Percentiles rank a stretch among this genome's conserved stretches.
Conservation (phyloP, 2,329 filamentous ascomycete species). For the Leptographium lundbergii region DNA sequence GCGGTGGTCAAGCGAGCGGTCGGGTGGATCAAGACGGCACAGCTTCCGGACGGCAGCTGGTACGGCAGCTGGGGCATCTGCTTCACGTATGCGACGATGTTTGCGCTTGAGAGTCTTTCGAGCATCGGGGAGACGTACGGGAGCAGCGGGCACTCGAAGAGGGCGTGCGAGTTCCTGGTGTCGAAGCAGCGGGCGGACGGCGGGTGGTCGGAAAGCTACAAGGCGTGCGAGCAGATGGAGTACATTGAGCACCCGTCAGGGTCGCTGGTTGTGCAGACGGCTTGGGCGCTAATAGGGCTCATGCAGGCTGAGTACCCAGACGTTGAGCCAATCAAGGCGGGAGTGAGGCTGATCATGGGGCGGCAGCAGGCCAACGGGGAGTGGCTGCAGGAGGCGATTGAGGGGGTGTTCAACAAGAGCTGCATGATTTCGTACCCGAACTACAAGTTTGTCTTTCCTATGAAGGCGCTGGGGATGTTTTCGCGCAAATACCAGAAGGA, state of each 20-base stretch:
- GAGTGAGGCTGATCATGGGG: conserved; percentile 68
- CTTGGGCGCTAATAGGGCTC: conserved; percentile 74
- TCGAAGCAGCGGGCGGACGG: conserved; percentile 78
- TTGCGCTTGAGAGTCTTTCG: conserved; percentile 76
- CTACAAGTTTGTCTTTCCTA: conserved; percentile 93
- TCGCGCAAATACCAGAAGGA: conserved; percentile 48
- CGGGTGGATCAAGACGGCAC: conserved; percentile 68
- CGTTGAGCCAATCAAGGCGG: conserved; percentile 56
- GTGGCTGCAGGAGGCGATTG: conserved; percentile 91
- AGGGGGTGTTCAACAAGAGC: conserved; percentile 97
- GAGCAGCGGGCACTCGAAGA: conserved; percentile 56
- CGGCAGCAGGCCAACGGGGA: conserved; percentile 82
- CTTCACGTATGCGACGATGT: conserved; percentile 96
- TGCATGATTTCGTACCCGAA: conserved; percentile 99
- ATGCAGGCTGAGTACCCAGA: conserved; percentile 77
- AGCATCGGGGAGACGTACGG: conserved; percentile 71
- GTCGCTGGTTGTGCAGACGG: conserved; percentile 87
- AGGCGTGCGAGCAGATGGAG: conserved; percentile 61
- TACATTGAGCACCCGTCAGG: conserved; percentile 63
- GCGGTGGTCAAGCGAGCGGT: conserved; percentile 62
- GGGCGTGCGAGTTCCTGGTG: conserved; percentile 76
- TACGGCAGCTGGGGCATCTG: conserved; percentile 98
- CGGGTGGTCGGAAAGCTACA: conserved; percentile 94
- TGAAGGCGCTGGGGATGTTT: conserved; percentile 90
- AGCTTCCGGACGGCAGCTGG: conserved; percentile 80